Percentiles rank a stretch among this genome's conserved stretches.
These are phyloP conservation scores for Plasmodium gonderi DNA, from an alignment of 169 alveolate genomes.

Conservation along the genomic window DNA sequence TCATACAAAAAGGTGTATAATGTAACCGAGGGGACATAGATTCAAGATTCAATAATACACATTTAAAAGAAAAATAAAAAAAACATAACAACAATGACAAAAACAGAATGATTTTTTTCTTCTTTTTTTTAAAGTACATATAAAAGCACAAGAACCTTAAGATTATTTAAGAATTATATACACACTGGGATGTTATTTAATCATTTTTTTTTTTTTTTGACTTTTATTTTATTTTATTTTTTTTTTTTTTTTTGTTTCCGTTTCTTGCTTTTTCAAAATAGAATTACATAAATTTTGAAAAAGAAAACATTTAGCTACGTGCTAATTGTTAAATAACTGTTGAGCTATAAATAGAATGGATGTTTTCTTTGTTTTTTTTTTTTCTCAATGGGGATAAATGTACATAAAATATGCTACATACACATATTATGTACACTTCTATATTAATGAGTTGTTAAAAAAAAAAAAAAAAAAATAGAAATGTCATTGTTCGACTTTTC, in stretches of 20 bases:
- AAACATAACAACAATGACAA: neutral
- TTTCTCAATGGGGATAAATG: neutral
- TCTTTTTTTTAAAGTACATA: neutral
- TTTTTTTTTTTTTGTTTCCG: neutral
- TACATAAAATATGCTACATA: no score
- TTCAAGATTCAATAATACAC: neutral
- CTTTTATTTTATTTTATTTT: neutral
- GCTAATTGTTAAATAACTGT: neutral
- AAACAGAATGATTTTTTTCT: neutral
- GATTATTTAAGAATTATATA: neutral
- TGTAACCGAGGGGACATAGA: neutral
- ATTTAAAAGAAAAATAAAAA: neutral
- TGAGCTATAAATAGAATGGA: neutral
- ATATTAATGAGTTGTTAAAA: no score
- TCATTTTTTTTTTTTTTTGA: neutral
- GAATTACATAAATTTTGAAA: neutral
- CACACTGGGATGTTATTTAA: neutral
- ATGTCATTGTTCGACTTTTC: no score
- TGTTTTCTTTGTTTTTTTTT: neutral
- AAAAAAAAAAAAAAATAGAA: no score
- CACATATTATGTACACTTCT: no score
- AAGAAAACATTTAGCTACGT: neutral
- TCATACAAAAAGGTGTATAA: neutral
- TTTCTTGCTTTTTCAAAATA: neutral
- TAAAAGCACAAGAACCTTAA: neutral